Evolutionary conservation across 2,329 filamentous ascomycete species (phyloP), one percentile per base, ranked within the genome.

Genomic region (Fusarium sp.): DNA sequence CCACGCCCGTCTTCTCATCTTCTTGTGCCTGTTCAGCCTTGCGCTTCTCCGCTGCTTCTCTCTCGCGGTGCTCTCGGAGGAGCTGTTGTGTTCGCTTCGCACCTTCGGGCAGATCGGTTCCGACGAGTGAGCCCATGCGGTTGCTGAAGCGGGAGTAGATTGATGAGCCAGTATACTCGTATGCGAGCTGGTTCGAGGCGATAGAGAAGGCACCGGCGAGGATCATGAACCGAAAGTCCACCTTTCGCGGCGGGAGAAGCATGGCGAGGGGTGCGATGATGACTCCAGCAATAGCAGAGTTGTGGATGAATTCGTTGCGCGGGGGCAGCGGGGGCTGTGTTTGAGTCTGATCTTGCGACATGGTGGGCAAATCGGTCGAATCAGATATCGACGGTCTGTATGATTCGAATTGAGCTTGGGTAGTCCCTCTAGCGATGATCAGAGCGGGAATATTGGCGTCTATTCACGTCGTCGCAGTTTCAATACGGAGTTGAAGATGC

Each of bases 161-260:
- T 32, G 88, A 89, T 59, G 84, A 83, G 60, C 89, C 89, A 15
- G 86, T 90, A 81, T 87, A 90, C 81, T 90, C 88, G 81, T 87
- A 85, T 58, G 84, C 84, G 45, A 91, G 86, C 80, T 88, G 87
- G 80, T 88, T 88, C 66, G 87, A 86, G 65, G 86, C 86, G 73
- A 88, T 85, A 33, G 89, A 86, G 74, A 88, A 85, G 66, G 85
- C 85, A 67, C 83, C 83, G 66, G 84, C 84, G 60, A 91, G 87
- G 63, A 89, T 80, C 58, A 86, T 76, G 79, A 86, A 85, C 68
- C 89, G 88, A 60, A 88, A 67, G 79, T 89, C 87, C 60, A 88
- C 79, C 50, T 84, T 85, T 62, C 88, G 86, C 50, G 88, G 88
- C 20, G 88, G 88, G 27, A 89, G 82, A 50, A 86, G 79, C 77